Evolutionary conservation across 2,329 filamentous ascomycete species (phyloP), one percentile per base, ranked within the genome.

Genomic region (Colletotrichum spinosum): DNA sequence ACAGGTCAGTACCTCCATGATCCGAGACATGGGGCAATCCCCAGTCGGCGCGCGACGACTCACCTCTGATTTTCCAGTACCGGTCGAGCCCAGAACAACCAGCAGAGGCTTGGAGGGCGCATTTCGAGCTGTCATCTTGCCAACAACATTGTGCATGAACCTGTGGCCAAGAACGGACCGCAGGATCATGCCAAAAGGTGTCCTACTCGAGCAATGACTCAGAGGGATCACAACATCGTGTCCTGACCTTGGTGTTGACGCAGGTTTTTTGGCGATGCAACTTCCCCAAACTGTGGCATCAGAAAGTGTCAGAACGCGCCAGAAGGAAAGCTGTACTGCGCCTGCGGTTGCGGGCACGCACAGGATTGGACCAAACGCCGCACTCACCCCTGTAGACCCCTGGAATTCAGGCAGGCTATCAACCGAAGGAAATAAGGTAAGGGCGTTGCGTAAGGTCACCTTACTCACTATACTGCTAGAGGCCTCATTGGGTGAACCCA

Each of bases 31-130:
- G 17, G 8, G 15, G 9, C 25, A 6, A 49, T 8, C 1, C n/a
- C 25, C 35, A 2, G 10, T 45, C 58, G 33, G 33, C 17, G 45
- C 46, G 38, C 25, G 45, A 11, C 25, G 10, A 68, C 81, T 73
- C 83, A 97, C 93, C 82, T 97, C 91, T 44, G 94, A 97, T 79
- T 97, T 97, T 68, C 95, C 95, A 1, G 94, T 97, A 63, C 94
- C 95, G 9, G 95, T 98, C 52, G 94, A 92, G 70, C 95, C 95
- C 53, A 97, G 84, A 67, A 98, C 86, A 53, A 93, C 89, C 72
- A 98, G 84, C 68, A 97, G 80, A 33, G 93, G 92, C 72, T 84
- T 75, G 54, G 74, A 72, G 15, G 84, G 84, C 60, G 76, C 71
- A 55, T 50, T 45, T 62, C 65, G 60, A 41, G 59, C 50, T 51